Conservation (phyloP, 2,329 filamentous ascomycete species). For the Nakataea oryzae region DNA sequence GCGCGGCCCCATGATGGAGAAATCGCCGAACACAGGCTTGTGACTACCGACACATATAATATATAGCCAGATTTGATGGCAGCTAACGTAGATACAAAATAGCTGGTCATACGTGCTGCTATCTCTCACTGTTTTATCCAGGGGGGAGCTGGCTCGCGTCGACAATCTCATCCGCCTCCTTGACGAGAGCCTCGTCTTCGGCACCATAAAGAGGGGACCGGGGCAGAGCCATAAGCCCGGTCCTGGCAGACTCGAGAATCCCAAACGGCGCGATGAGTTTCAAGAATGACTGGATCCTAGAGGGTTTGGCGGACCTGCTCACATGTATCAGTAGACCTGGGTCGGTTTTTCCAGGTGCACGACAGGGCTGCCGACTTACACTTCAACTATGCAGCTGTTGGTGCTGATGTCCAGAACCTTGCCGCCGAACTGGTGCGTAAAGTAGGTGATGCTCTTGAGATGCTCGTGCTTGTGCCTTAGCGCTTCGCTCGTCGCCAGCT, state of each 20-base stretch:
- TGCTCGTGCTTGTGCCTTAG: conserved; percentile 96
- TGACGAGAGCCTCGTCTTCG: conserved; percentile 56
- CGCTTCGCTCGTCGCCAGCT: conserved; percentile 76
- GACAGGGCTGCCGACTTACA: conserved; percentile 48
- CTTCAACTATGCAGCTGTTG: conserved; percentile 95
- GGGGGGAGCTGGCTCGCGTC: conserved; percentile 90
- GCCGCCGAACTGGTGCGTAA: conserved; percentile 94
- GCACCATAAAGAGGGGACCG: conserved; percentile 76
- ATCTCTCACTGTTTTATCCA: conserved; percentile 45
- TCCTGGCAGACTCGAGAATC: conserved; percentile 90
- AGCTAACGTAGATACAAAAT: not conserved
- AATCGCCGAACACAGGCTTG: too few relatives aligned
- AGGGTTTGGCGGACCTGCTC: conserved; percentile 75
- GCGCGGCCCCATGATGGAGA: too few relatives aligned
- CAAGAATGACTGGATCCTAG: conserved; percentile 92
- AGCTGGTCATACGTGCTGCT: not conserved
- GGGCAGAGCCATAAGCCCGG: conserved; percentile 92
- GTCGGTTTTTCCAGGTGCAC: not conserved
- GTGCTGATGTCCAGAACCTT: conserved; percentile 98
- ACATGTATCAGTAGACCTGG: conserved; percentile 11
- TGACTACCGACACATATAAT: too few relatives aligned
- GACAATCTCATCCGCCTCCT: conserved; percentile 90
- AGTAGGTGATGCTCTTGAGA: conserved; percentile 88
- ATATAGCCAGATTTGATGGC: not conserved
- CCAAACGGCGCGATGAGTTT: conserved; percentile 92